phyloP scores from a whole-genome alignment of 805 yeast species.

The Candida xiaguanensis region DNA sequence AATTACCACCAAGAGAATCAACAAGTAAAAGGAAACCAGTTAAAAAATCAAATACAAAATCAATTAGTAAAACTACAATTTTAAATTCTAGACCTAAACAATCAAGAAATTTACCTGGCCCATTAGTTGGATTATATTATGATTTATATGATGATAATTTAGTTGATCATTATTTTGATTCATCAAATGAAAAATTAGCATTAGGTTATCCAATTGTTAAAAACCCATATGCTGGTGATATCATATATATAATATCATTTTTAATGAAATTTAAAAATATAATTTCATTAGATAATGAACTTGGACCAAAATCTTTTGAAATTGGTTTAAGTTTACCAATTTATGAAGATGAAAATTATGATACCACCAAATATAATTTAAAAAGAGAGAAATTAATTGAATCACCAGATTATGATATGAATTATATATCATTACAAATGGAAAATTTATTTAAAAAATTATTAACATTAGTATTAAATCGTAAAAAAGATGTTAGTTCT shows the following conservation, averaged over 20 bases:
- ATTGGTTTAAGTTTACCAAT: conserved; percentile 27
- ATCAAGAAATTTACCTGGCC: conserved; percentile 37
- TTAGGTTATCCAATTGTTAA: conserved; percentile 28
- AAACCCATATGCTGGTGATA: conserved; percentile 29
- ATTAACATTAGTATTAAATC: conserved; percentile 32
- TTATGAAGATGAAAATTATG: background rate
- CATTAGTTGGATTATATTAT: conserved; percentile 31
- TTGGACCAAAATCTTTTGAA: conserved; percentile 39
- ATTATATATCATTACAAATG: conserved; percentile 27
- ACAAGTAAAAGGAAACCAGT: background rate
- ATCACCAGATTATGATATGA: conserved; percentile 7
- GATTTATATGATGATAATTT: conserved; percentile 37
- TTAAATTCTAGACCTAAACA: conserved; percentile 23
- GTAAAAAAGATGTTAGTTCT: conserved; percentile 28
- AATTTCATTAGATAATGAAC: conserved; percentile 14
- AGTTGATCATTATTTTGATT: conserved; percentile 13
- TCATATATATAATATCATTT: conserved; percentile 29
- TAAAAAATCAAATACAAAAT: background rate
- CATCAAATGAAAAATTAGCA: conserved; percentile 25
- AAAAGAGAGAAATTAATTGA: conserved; percentile 2
- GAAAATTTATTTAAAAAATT: conserved; percentile 28
- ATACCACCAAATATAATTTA: background rate
- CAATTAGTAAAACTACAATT: conserved; percentile 28
- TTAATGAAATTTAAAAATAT: conserved; percentile 28
- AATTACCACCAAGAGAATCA: conserved; percentile 3